phyloP scores from a whole-genome alignment of 306 rosid species.

The Dalbergia oliveri region DNA sequence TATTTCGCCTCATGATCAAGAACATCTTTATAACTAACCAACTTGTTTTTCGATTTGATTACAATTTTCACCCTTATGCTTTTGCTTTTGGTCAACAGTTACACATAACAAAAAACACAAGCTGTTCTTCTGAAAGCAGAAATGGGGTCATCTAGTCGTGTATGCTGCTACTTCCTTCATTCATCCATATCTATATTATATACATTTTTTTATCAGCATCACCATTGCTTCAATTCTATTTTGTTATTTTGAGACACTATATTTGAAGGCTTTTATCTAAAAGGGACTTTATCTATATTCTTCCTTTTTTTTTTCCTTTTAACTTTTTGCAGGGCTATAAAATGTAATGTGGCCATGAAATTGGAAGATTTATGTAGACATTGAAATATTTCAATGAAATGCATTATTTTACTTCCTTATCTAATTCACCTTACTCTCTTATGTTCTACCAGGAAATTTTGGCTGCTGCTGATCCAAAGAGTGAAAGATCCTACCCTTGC shows the following conservation, averaged over 20 bases:
- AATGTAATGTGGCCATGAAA: not conserved
- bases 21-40: not conserved
- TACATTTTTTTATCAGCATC: not conserved
- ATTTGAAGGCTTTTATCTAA: not conserved
- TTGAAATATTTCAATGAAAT: not conserved
- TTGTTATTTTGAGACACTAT: not conserved
- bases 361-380: not conserved
- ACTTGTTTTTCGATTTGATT: not conserved
- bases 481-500: constrained; percentile 55
- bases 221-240: constrained; percentile 2
- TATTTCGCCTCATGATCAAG: constrained; percentile 6
- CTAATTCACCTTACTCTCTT: not conserved
- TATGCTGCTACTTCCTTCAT: constrained; percentile 23
- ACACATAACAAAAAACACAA: not conserved
- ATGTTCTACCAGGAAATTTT: constrained; percentile 48
- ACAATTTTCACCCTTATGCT: not conserved
- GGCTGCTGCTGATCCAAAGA: constrained; percentile 50
- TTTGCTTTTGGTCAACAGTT: constrained; percentile 30
- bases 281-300: not conserved
- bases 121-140: constrained; percentile 31
- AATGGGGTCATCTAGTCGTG: constrained; percentile 21
- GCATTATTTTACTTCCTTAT: not conserved
- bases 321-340: not conserved
- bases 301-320: not conserved
- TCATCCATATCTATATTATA: not conserved